A percentile compares a stretch with the other conserved stretches of the same genome.
These are phyloP conservation scores for Leonotis leonurus DNA, from an alignment of 257 asterid genomes.

Conservation along the genomic window DNA sequence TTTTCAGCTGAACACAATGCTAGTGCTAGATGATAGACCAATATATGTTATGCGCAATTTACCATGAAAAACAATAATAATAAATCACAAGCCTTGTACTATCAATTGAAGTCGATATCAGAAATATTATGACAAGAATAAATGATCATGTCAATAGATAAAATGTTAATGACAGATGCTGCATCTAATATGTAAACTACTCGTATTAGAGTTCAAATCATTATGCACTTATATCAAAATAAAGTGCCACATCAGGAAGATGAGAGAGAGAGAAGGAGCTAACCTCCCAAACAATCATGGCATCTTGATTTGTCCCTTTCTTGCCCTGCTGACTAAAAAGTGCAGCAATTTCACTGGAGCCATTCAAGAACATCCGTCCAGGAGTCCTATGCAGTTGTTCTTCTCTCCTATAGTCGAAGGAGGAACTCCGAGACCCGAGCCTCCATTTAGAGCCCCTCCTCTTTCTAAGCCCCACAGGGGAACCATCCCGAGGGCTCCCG, in stretches of 20 bases:
- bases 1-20: background rate
- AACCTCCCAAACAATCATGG: constrained; percentile 99
- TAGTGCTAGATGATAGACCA: background rate
- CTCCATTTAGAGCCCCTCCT: constrained; percentile 40
- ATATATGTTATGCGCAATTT: too few species aligned
- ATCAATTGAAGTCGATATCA: background rate
- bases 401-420: constrained; percentile 53
- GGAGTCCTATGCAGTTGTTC: constrained; percentile 67
- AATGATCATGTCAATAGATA: background rate
- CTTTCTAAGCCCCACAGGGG: constrained; percentile 49
- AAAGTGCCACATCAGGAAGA: background rate
- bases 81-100: background rate
- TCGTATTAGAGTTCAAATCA: too few species aligned
- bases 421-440: constrained; percentile 52
- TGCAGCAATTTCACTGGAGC: constrained; percentile 67
- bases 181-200: too few species aligned
- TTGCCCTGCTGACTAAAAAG: constrained; percentile 81
- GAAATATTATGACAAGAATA: background rate
- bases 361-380: constrained; percentile 75
- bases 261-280: constrained; percentile 19
- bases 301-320: constrained; percentile 96
- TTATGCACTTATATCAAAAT: too few species aligned
- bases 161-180: too few species aligned
- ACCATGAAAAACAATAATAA: constrained; percentile 3
- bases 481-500: constrained; percentile 73